Evolutionary conservation across 2,329 filamentous ascomycete genomes (phyloP).

Genomic region (Cladophialophora immunda): DNA sequence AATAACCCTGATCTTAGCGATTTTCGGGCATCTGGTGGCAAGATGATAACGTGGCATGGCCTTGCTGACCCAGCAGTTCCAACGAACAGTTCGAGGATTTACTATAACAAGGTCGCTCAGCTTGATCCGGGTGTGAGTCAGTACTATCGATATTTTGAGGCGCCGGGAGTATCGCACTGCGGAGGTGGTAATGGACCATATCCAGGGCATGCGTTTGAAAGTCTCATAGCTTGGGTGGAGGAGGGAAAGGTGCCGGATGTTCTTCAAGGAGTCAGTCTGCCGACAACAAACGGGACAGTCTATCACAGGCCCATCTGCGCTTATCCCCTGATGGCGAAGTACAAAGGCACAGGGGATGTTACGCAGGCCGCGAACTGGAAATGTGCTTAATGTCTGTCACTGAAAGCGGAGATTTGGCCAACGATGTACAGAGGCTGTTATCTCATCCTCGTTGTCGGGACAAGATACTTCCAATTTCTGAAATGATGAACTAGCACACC

Average conservation of each 20-base stretch:
- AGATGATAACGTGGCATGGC: slow-evolving; percentile 57
- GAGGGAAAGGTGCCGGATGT: neutral
- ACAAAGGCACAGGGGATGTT: slow-evolving; percentile 10
- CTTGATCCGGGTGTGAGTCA: neutral
- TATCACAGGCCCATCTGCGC: neutral
- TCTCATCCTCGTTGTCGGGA: too few species aligned
- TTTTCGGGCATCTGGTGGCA: slow-evolving; percentile 49
- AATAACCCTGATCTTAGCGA: slow-evolving; percentile 48
- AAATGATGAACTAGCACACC: too few species aligned
- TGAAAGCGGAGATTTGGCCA: too few species aligned
- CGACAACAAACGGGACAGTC: neutral
- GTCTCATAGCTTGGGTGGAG: neutral
- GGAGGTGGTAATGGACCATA: slow-evolving; percentile 3
- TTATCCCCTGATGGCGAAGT: neutral
- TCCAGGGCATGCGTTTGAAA: neutral
- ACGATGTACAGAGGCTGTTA: too few species aligned
- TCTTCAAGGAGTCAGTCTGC: neutral
- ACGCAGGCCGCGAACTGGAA: slow-evolving; percentile 8
- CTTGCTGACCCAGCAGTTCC: neutral
- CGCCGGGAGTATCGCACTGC: slow-evolving; percentile 19
- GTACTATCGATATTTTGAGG: slow-evolving; percentile 15
- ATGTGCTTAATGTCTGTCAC: too few species aligned
- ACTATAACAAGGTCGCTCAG: neutral
- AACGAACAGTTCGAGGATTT: neutral
- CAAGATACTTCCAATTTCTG: too few species aligned